Percentiles rank a stretch among this genome's conserved stretches.
Evolutionary conservation across 1,284 basidiomycete species (phyloP).

Genomic region (Ustilago shanxiensis): DNA sequence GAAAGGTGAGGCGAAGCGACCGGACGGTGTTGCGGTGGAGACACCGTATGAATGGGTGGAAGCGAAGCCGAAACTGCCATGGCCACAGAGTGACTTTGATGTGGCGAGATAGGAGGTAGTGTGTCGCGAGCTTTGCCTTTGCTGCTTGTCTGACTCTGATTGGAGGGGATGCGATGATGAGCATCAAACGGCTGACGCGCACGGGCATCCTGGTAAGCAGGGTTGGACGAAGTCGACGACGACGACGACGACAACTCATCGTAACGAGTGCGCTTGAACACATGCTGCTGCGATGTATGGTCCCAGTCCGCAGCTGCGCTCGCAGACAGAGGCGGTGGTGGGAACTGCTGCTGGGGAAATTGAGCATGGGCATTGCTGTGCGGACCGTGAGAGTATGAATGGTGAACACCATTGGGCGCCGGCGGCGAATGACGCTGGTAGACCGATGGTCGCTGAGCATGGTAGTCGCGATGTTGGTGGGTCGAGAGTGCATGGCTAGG

Average conservation of each 20-base stretch:
- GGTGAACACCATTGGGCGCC: slow-evolving; percentile 1
- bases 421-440: slow-evolving; percentile 19
- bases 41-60: slow-evolving; percentile 19
- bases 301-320: slow-evolving; percentile 46
- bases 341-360: slow-evolving; percentile 22
- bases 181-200: slow-evolving; percentile 26
- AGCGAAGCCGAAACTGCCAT: slow-evolving; percentile 36
- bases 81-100: slow-evolving; percentile 25
- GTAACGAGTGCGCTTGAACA: slow-evolving; percentile 38
- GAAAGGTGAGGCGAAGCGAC: slow-evolving; percentile 18
- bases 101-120: slow-evolving; percentile 34
- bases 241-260: slow-evolving; percentile 32
- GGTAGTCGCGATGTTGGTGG: slow-evolving; percentile 32
- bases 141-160: slow-evolving; percentile 37
- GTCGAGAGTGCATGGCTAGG: slow-evolving; percentile 9
- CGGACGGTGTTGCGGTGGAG: slow-evolving; percentile 13
- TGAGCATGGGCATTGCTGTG: slow-evolving; percentile 10
- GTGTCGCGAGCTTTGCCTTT: slow-evolving; percentile 31
- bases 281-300: slow-evolving; percentile 42
- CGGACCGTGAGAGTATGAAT: slow-evolving; percentile 10
- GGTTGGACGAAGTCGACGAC: slow-evolving; percentile 25
- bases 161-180: slow-evolving; percentile 41
- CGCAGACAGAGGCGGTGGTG: slow-evolving; percentile 32
- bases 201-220: slow-evolving; percentile 24
- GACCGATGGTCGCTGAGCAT: slow-evolving; percentile 12